Evolutionary conservation across 2,329 filamentous ascomycete species (phyloP).

Genomic region (Berkeleyomyces rouxiae): DNA sequence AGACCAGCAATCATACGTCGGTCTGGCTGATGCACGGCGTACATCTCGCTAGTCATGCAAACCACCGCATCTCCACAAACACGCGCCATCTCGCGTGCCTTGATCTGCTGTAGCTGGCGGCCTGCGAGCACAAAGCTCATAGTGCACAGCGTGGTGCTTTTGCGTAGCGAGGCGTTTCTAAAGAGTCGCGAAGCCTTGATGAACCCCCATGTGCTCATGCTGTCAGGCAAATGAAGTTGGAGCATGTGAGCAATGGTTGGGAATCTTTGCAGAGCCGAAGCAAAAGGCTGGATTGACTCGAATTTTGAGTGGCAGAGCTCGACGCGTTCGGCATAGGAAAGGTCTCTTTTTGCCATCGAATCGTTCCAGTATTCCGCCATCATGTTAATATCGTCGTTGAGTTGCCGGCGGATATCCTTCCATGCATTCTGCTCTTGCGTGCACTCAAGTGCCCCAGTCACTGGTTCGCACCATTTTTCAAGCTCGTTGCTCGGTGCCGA

Average conservation of each 20-base stretch:
- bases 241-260: not conserved
- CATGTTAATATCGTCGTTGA: not conserved
- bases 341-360: not conserved
- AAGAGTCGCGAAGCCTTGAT: slow-evolving; percentile 35
- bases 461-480: slow-evolving; percentile 16
- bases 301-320: not conserved
- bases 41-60: slow-evolving; percentile 20
- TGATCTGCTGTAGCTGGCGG: slow-evolving; percentile 31
- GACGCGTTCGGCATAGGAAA: not conserved
- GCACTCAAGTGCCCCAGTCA: not conserved
- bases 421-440: slow-evolving; percentile 1
- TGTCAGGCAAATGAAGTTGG: slow-evolving; percentile 16
- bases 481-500: slow-evolving; percentile 21
- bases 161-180: slow-evolving; percentile 21
- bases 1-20: slow-evolving; percentile 18
- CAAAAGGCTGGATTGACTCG: not conserved
- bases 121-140: slow-evolving; percentile 29
- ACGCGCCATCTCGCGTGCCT: slow-evolving; percentile 20
- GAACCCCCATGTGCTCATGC: slow-evolving; percentile 28
- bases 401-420: not conserved
- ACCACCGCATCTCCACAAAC: slow-evolving; percentile 13
- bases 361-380: not conserved
- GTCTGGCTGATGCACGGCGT: slow-evolving; percentile 24
- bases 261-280: not conserved
- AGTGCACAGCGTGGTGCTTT: not conserved